These are phyloP conservation scores for Theileria orientalis DNA, from an alignment of 169 alveolate species.

Conservation along the genomic window DNA sequence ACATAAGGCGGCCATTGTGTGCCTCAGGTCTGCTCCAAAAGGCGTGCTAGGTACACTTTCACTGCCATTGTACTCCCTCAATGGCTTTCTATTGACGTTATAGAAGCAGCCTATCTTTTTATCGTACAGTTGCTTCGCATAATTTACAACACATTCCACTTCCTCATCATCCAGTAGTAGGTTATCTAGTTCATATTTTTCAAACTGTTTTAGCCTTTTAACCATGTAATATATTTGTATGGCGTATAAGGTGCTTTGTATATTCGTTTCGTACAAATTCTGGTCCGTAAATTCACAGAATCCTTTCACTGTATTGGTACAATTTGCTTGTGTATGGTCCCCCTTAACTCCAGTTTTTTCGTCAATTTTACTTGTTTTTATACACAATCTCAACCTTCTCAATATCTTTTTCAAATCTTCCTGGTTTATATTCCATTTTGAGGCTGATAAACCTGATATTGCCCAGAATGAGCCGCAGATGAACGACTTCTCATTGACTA, in stretches of 20 bases:
- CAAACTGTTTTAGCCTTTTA: conserved; percentile 24
- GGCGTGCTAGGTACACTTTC: too few relatives aligned
- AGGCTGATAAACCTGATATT: background rate
- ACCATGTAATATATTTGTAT: conserved; percentile 47
- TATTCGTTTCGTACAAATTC: conserved; percentile 33
- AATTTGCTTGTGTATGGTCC: conserved; percentile 24
- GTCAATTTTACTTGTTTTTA: background rate
- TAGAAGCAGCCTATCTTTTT: conserved; percentile 22
- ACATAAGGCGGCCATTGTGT: conserved; percentile 48
- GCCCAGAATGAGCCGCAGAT: conserved; percentile 14
- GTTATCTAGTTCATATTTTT: conserved; percentile 28
- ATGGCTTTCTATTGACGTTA: background rate
- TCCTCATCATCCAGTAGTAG: conserved; percentile 20
- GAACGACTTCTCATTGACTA: conserved; percentile 4
- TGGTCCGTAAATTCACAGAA: conserved; percentile 46
- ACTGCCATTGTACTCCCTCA: background rate
- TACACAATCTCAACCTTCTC: background rate
- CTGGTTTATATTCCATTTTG: background rate
- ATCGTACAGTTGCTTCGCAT: conserved; percentile 18
- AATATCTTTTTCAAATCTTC: background rate
- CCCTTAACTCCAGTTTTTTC: background rate
- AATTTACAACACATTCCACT: background rate
- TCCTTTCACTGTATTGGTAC: conserved; percentile 14
- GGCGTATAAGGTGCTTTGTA: conserved; percentile 58
- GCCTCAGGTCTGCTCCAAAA: conserved; percentile 24